These are phyloP conservation scores for Albizia julibrissin DNA, from an alignment of 306 rosid genomes.

Conservation along the genomic window DNA sequence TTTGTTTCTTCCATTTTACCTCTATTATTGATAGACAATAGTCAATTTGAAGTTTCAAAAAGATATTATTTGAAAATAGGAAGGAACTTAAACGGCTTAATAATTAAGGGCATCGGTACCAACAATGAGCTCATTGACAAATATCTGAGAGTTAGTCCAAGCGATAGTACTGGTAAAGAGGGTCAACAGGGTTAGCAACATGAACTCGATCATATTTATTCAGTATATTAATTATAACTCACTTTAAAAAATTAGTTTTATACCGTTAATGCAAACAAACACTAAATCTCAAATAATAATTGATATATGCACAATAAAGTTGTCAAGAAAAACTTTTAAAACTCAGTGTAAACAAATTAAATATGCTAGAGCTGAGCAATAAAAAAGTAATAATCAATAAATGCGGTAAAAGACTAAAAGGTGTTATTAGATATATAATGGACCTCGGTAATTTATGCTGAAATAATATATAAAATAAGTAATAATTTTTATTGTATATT, in stretches of 20 bases:
- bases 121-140: slow-evolving; percentile 1
- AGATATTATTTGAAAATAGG: neutral
- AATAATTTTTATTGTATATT: neutral
- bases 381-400: neutral
- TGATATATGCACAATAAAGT: neutral
- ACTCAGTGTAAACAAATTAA: neutral
- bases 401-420: neutral
- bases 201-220: neutral
- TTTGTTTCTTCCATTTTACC: neutral
- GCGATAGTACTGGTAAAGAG: slow-evolving; percentile 1
- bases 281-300: no score
- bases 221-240: no score
- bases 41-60: neutral
- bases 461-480: neutral
- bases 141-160: slow-evolving; percentile 7
- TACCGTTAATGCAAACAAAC: no score
- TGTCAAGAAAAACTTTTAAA: neutral
- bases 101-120: neutral
- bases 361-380: neutral
- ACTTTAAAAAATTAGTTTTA: no score
- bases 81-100: slow-evolving; percentile 10
- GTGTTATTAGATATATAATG: neutral
- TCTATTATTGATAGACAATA: neutral
- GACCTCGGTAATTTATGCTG: neutral
- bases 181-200: slow-evolving; percentile 20